phyloP scores from a whole-genome alignment of 2,329 filamentous ascomycete species.

The Apiospora pterosperma region DNA sequence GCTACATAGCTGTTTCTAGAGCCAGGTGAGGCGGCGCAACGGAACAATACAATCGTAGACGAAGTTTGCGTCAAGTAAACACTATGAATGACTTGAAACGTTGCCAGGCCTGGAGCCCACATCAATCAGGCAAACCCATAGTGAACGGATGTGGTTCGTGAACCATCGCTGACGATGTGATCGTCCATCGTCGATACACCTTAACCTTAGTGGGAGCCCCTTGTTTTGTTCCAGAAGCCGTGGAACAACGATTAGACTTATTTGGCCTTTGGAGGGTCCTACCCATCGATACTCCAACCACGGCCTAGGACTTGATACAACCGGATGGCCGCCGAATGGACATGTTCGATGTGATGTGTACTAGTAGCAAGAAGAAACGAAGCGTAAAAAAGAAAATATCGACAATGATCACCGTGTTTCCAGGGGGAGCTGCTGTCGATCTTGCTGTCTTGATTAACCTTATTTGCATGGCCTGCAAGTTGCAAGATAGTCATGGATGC shows the following conservation, averaged over 20 bases:
- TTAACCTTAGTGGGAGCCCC: background rate
- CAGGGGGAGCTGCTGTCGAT: too few species aligned
- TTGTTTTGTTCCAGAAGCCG: background rate
- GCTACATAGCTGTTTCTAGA: background rate
- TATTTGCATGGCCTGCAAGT: background rate
- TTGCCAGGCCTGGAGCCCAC: background rate
- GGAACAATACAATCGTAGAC: background rate
- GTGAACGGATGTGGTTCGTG: background rate
- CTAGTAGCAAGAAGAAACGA: too few species aligned
- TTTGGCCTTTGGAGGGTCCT: background rate
- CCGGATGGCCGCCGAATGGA: too few species aligned
- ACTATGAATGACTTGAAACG: background rate
- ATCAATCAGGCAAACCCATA: background rate
- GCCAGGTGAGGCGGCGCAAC: background rate
- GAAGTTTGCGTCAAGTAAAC: background rate
- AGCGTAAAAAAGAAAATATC: too few species aligned
- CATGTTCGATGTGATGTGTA: too few species aligned
- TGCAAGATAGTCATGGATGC: background rate
- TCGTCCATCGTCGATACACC: background rate
- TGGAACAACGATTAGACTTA: background rate
- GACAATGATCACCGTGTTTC: too few species aligned
- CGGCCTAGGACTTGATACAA: too few species aligned
- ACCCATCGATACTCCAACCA: too few species aligned
- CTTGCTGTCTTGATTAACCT: too few species aligned
- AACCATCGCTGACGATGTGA: background rate